A percentile compares a stretch with the other conserved stretches of the same genome.
phyloP scores from a whole-genome alignment of 1,284 basidiomycete genomes.

The Boletellus deceptivus region DNA sequence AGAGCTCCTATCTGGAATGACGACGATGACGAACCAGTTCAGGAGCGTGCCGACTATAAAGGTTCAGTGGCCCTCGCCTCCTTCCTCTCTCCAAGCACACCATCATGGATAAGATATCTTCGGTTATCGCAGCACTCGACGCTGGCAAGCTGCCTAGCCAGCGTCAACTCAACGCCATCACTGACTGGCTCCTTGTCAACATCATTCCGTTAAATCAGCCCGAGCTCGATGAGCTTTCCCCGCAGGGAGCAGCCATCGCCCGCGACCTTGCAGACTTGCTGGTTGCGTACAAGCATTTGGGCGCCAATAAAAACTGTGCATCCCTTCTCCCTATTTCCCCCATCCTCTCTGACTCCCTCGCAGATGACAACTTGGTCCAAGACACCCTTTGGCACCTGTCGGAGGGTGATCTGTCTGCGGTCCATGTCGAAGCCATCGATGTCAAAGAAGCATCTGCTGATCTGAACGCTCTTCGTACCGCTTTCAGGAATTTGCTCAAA shows the following conservation, averaged over 20 bases:
- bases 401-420: constrained; percentile 45
- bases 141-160: constrained; percentile 65
- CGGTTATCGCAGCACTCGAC: constrained; percentile 58
- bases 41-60: no score
- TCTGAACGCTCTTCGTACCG: constrained; percentile 43
- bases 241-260: constrained; percentile 50
- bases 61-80: no score
- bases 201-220: constrained; percentile 43
- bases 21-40: constrained; percentile 6
- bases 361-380: constrained; percentile 62
- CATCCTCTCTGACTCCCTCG: not conserved
- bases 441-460: constrained; percentile 49
- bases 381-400: constrained; percentile 60
- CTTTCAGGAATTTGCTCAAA: constrained; percentile 49
- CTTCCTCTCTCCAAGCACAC: not conserved
- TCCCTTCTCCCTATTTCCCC: not conserved
- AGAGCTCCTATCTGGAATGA: constrained; percentile 18
- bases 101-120: constrained; percentile 57
- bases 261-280: constrained; percentile 48
- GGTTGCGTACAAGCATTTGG: constrained; percentile 51
- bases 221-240: constrained; percentile 45
- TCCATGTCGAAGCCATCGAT: constrained; percentile 36
- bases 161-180: constrained; percentile 47
- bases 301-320: constrained; percentile 54
- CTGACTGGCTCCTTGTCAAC: constrained; percentile 50